Evolutionary conservation across 495 filamentous ascomycete genomes (phyloP).

Genomic region (Aspergillus conjunctus): DNA sequence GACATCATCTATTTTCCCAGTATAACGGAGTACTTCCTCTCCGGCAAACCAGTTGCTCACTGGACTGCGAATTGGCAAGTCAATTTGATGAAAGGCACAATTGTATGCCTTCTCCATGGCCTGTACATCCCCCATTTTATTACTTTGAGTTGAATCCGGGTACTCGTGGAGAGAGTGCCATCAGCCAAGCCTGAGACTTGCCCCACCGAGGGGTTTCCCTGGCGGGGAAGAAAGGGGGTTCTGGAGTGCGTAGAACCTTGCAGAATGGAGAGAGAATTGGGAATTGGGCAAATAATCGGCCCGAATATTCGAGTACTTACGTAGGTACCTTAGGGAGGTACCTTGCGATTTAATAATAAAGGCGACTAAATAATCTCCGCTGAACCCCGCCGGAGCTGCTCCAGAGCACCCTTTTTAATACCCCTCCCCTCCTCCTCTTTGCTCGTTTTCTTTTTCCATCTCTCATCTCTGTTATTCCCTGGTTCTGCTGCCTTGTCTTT

Average conservation of each 20-base stretch:
- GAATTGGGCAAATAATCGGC: not conserved
- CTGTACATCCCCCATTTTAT: not conserved
- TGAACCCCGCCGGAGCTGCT: slow-evolving; percentile 20
- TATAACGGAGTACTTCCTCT: not conserved
- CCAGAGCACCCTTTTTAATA: slow-evolving; percentile 11
- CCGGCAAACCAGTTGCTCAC: not conserved
- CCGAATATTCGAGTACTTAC: not conserved
- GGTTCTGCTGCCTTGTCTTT: no score
- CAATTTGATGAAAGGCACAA: no score
- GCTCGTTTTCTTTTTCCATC: slow-evolving; percentile 2
- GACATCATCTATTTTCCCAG: not conserved
- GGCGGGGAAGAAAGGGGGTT: slow-evolving; percentile 10
- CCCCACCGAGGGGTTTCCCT: slow-evolving; percentile 18
- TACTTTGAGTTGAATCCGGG: not conserved
- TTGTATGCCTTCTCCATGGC: not conserved
- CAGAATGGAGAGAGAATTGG: not conserved
- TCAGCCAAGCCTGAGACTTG: not conserved
- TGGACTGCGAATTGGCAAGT: no score
- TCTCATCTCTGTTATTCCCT: not conserved
- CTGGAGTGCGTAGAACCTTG: not conserved
- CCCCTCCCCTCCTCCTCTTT: slow-evolving; percentile 11
- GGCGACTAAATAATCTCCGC: no score
- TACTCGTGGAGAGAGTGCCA: not conserved
- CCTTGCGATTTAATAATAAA: not conserved
- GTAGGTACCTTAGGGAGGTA: not conserved